Evolutionary conservation across 768 basidiomycete genomes (phyloP), one percentile per base, ranked within the genome.

Genomic region (Hygrophoropsis aurantiaca): DNA sequence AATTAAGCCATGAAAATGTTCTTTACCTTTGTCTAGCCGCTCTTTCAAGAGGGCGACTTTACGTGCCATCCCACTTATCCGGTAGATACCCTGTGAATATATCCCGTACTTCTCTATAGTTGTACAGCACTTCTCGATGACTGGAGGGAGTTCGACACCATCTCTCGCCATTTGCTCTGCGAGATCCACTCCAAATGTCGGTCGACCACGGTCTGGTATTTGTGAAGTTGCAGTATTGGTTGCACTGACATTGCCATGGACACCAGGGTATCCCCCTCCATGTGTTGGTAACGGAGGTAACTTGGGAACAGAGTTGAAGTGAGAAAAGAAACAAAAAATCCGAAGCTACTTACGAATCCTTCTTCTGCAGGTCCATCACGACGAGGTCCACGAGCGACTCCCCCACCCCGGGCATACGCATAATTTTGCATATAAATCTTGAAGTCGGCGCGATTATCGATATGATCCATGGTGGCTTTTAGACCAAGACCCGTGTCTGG

Each of bases 371-470:
- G 92, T 3, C 91, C 94, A 56, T 97, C 91, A 51, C 94, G 75
- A 50, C 89, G 77, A 23, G 90, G 91, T n/a, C 89, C 91, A 32
- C 83, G 74, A 11, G 69, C 65, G 23, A 72, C 70, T 32, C 63
- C 68, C 40, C 77, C 73, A 10, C 86, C 89, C 50, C 89, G 87
- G 23, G 92, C 92, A 59, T 94, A 92, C 1, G 90, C 86, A 61
- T 95, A 99, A 62, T 97, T 93, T 62, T 97, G 92, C 94, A 99
- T 97, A 63, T 87, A 99, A 7, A 79, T 82, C 70, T 89, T 95
- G 73, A 99, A 98, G 67, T 99, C 97, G 27, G 84, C 77, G 32
- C 94, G 82, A 58, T 94, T 94, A 68, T 99, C 95, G 56, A 99
- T 97, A 5, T 82, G 80, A 64, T 97, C 94, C 48, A 88, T 85